A percentile compares a stretch with the other conserved stretches of the same genome.
These are phyloP conservation scores for Blastobotrys illinoisensis DNA, from an alignment of 1,139 yeast species.

Conservation along the genomic window DNA sequence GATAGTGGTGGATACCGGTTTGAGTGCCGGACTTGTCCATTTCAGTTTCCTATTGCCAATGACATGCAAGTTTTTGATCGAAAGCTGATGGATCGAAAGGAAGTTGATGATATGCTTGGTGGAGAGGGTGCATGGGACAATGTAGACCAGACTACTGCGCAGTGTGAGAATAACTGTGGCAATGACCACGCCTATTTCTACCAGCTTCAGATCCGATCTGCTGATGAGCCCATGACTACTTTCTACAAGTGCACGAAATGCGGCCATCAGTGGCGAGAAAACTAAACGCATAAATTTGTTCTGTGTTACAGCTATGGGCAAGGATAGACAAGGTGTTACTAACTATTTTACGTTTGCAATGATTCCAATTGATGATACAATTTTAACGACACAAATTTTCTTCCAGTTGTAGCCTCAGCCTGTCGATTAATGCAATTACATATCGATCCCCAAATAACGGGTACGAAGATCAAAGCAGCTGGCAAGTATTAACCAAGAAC, in stretches of 20 bases:
- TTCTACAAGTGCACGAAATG: conserved; percentile 89
- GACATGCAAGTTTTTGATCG: conserved; percentile 74
- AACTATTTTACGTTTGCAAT: background rate
- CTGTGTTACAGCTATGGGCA: background rate
- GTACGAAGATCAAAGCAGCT: no score
- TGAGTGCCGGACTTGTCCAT: conserved; percentile 91
- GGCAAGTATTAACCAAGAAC: no score
- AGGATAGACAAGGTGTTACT: background rate
- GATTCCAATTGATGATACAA: background rate
- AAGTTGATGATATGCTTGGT: conserved; percentile 94
- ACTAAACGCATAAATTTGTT: conserved; percentile 47
- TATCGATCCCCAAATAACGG: no score
- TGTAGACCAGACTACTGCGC: conserved; percentile 66
- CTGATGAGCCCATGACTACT: conserved; percentile 93
- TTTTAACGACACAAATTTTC: no score
- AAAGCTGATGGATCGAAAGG: conserved; percentile 74
- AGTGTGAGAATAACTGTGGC: conserved; percentile 85
- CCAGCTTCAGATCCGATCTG: conserved; percentile 91
- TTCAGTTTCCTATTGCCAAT: conserved; percentile 81
- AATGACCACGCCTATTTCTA: conserved; percentile 91
- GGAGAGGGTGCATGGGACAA: conserved; percentile 99
- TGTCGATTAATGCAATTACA: no score
- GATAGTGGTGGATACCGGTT: conserved; percentile 39
- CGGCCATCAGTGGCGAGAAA: conserved; percentile 96
- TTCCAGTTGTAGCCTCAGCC: no score